Evolutionary conservation across 2,329 filamentous ascomycete genomes (phyloP), one percentile per base, ranked within the genome.

Genomic region (Boeremia exigua): DNA sequence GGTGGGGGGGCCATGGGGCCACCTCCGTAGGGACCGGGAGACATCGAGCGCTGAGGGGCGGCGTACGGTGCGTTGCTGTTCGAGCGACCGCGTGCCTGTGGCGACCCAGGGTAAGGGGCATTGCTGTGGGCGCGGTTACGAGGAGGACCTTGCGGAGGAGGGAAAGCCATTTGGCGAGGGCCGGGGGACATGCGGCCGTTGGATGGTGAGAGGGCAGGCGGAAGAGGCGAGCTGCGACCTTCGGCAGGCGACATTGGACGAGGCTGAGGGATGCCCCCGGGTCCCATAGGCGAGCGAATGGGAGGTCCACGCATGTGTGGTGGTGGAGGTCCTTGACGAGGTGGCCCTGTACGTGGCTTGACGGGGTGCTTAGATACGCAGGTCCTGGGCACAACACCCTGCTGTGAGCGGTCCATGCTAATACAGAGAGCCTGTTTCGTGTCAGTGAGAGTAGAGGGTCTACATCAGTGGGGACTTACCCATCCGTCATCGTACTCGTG

Each of bases 401-500:
- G 93, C 68, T 90, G 84, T 58, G 92, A 93, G 61, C 92, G 89
- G 76, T 98, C 93, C 68, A 98, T 88, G 62, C 89, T 89, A 65
- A 92, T 90, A 77, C 92, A 97, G 51, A 98, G 90, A 70, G 93
- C 91, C 91, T 93, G 62, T 56, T 19, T 47, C 49, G 42, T 55
- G 57, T 73, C 65, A 71, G 66, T 57, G 48, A 19, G 2, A 19
- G 6, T 28, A 51, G 45, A 1, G 2, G 23, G 2, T 15, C 28
- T 8, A n/a, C 2, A 2, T 12, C 9, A 6, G 5, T 15, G 33
- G 23, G 10, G 29, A 83, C 90, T 84, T 84, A 94, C 91, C 95
- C 95, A 99, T 69, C 95, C 95, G 78, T 99, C 95, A 72, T 99
- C 95, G 69, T 98, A 99, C 77, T 96, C 93, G 71, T 98, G 94